Evolutionary conservation across 257 asterid species (phyloP), one percentile per base, ranked within the genome.

Genomic region (Fraxinus anomala): DNA sequence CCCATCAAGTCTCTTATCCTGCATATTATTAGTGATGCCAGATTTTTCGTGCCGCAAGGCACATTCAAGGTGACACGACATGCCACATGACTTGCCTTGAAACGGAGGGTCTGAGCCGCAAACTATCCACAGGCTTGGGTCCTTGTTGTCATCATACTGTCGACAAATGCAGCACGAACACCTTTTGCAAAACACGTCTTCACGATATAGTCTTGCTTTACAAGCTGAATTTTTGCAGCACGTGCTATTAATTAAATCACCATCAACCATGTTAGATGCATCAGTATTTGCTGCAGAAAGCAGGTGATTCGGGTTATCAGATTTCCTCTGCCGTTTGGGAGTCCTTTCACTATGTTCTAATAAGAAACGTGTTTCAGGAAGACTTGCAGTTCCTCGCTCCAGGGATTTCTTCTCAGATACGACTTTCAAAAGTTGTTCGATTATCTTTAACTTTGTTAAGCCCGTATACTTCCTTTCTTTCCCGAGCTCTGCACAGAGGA

Each of bases 21-120:
- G 81, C 83, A 76, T 79, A 76, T 85, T 89, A 76, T 79, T 89
- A 31, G 85, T 82, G 56, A 95, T 90, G 70, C 97, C 90, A 31
- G 99, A 90, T 78, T 79, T 88, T 76, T 85, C 91, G 81, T 90
- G 91, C 67, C 73, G 79, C 54, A 95, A 80, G 74, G 99, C 97
- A 76, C 99, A 95, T 66, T 95, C 99, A 47, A 95, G 98, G 83
- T 95, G 99, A 80, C 98, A 90, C n/a, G 99, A 95, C 91, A 91
- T 85, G 74, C 97, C 95, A 79, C 99, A 95, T 8, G 97, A 89
- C 75, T 81, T 80, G 7, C 92, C 94, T 78, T 70, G 81, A 83
- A 87, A 91, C 3, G 99, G 99, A 80, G 89, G 90, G 51, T 95
- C 99, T 5, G 99, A 90, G 85, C 80, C 86, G 92, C 99, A 95